Percentiles rank a stretch among this genome's conserved stretches.
Evolutionary conservation across 768 basidiomycete genomes (phyloP).

Genomic region (Leccinum boreale): DNA sequence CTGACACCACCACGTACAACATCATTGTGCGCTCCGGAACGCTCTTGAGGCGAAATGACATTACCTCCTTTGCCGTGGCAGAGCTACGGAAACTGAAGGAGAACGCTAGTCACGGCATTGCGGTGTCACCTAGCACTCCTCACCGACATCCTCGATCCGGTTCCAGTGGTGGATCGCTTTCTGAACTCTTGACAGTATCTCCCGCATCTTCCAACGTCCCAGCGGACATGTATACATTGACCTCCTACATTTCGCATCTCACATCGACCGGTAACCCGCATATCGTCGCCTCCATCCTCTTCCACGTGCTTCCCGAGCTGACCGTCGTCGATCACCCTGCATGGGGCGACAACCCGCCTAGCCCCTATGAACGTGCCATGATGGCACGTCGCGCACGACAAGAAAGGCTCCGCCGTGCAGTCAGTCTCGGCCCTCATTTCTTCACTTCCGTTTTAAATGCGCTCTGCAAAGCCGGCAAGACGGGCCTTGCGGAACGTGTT

Average conservation of each 20-base stretch:
- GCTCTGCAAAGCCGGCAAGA: constrained; percentile 51
- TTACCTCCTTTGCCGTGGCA: constrained; percentile 39
- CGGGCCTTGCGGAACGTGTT: constrained; percentile 57
- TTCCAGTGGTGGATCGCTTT: constrained; percentile 4
- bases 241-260: constrained; percentile 51
- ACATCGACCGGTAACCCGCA: constrained; percentile 46
- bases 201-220: constrained; percentile 17
- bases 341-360: constrained; percentile 30
- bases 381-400: constrained; percentile 26
- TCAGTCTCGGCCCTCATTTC: constrained; percentile 55
- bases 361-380: constrained; percentile 21
- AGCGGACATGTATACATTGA: constrained; percentile 47
- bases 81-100: constrained; percentile 28
- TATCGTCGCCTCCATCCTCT: constrained; percentile 46
- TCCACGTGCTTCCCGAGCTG: constrained; percentile 55
- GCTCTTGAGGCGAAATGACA: constrained; percentile 43
- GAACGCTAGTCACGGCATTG: constrained; percentile 25
- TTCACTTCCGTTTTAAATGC: constrained; percentile 60
- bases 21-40: constrained; percentile 56
- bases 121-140: constrained; percentile 9
- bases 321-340: constrained; percentile 37
- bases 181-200: constrained; percentile 11
- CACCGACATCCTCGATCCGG: neutral
- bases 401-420: constrained; percentile 39
- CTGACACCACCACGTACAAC: constrained; percentile 52